Base-by-base conservation (phyloP, 345 rosid species). In the Eucalyptus tenuipes region DNA sequence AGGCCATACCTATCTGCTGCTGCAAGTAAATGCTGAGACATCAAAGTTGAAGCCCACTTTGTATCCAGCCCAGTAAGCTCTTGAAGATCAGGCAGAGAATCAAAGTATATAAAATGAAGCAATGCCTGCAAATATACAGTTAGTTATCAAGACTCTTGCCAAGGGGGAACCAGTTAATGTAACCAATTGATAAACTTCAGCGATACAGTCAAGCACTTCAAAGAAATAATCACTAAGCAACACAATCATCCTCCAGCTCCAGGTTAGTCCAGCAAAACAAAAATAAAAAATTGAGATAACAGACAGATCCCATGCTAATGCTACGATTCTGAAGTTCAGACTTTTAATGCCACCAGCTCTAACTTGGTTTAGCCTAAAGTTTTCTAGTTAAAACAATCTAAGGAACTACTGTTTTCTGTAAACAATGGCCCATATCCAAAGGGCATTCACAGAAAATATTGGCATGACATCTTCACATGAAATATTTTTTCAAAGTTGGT, bases 1-100 rank as follows among this genome's bases (percentile, higher is more conserved):
- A 95, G 89, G 85, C 92, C 97, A 91, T 94, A 95, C 86, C 96
- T 93, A 89, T 95, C 97, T 68, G 97, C 97, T 64, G 96, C 96
- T 79, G 94, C 96, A 86, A 95, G 95, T 88, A 95, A 91, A 91
- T 94, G 97, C 91, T 95, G 97, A 90, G 90, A 93, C 94, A 95
- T 95, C 92, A 95, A 93, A 66, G 95, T 90, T 86, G 93, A 95
- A 20, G 92, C 97, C 96, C 94, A 91, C 89, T 95, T 94, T 49
- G 95, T 89, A 55, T 91, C 91, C 90, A 94, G 85, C 81, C 96
- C 95, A 44, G 94, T 92, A 81, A 95, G 93, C 82, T 94, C 97
- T 92, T 94, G 93, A 92, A 94, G 84, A 86, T 95, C 95, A 86
- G 96, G 97, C 40, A 94, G 93, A 42, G 86, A 55, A 85, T 94